Conservation (phyloP, 768 basidiomycete species). For the Leccinum ochraceum region DNA sequence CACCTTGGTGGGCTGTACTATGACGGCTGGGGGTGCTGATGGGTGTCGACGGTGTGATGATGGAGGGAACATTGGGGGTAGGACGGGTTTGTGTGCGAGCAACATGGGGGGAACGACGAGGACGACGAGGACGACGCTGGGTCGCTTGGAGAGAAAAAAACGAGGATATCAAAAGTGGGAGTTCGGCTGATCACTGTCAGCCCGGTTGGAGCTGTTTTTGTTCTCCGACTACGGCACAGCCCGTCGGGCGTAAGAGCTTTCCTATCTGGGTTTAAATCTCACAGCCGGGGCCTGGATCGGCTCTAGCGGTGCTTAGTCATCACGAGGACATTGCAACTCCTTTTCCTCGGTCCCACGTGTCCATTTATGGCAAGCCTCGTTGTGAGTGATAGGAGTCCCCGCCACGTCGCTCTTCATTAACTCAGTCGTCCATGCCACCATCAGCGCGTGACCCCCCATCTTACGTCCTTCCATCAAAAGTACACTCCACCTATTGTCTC, state of each 20-base stretch:
- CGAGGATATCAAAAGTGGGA: constrained; percentile 30
- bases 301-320: background rate
- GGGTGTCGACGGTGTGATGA: constrained; percentile 61
- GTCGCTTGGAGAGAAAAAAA: constrained; percentile 18
- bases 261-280: constrained; percentile 31
- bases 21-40: constrained; percentile 66
- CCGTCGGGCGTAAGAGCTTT: constrained; percentile 28
- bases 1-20: constrained; percentile 70
- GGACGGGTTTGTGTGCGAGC: constrained; percentile 42
- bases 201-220: constrained; percentile 34
- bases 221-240: constrained; percentile 37
- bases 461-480: constrained; percentile 10
- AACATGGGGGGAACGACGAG: constrained; percentile 33
- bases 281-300: constrained; percentile 19
- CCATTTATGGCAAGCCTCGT: constrained; percentile 20
- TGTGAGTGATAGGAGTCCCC: constrained; percentile 26
- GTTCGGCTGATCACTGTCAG: constrained; percentile 34
- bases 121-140: background rate
- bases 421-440: constrained; percentile 13
- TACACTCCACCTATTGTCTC: constrained; percentile 1
- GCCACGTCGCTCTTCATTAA: constrained; percentile 4
- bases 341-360: constrained; percentile 13
- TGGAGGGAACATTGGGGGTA: constrained; percentile 31
- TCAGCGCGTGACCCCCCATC: constrained; percentile 12
- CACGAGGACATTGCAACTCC: constrained; percentile 14